phyloP scores from a whole-genome alignment of 2,329 filamentous ascomycete species.

The Ophiostoma novo-ulmi region DNA sequence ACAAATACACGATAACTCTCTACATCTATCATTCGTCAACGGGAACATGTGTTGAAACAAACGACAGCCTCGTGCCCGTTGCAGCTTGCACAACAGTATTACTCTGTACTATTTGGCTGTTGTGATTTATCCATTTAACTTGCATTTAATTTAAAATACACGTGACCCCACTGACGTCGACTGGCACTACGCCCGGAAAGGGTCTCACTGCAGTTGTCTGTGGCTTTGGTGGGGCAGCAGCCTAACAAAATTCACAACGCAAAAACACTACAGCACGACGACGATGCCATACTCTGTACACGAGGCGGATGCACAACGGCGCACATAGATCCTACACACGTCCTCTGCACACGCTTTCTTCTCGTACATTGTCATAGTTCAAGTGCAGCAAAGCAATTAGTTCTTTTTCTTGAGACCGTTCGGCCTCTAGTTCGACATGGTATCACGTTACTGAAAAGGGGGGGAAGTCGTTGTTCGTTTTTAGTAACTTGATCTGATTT shows the following conservation, averaged over 20 bases:
- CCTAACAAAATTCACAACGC: slow-evolving; percentile 19
- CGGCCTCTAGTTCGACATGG: slow-evolving; percentile 4
- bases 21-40: neutral
- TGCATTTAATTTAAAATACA: neutral
- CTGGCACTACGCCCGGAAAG: slow-evolving; percentile 7
- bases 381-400: neutral
- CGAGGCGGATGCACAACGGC: slow-evolving; percentile 9
- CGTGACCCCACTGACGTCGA: neutral
- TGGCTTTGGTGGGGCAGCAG: slow-evolving; percentile 20
- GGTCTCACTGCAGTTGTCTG: neutral
- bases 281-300: neutral
- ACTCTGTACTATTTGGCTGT: neutral
- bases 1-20: too few relatives aligned
- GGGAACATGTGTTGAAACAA: neutral
- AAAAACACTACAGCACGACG: slow-evolving; percentile 11
- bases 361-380: neutral
- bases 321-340: slow-evolving; percentile 9
- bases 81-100: neutral
- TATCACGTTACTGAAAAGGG: slow-evolving; percentile 23
- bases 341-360: neutral
- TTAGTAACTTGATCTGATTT: neutral
- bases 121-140: neutral
- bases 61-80: neutral
- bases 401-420: neutral
- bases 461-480: slow-evolving; percentile 10